Evolutionary conservation across 306 rosid genomes (phyloP).

Genomic region (Gastrolobium bilobum): DNA sequence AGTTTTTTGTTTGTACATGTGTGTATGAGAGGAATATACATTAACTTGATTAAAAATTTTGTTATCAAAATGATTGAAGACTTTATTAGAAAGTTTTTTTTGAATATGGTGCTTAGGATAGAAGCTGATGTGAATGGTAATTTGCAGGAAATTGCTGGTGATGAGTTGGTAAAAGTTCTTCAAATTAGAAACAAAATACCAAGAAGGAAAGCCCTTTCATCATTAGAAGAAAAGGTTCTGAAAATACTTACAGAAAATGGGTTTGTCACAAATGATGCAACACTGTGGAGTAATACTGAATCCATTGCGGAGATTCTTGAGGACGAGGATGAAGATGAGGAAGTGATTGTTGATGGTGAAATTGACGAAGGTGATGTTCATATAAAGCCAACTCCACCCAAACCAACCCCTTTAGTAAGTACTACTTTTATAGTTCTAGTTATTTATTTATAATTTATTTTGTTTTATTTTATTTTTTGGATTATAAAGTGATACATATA

Average conservation of each 20-base stretch:
- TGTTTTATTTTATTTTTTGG: neutral
- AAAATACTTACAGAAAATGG: slow-evolving; percentile 88
- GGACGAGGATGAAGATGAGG: slow-evolving; percentile 96
- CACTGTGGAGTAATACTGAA: slow-evolving; percentile 61
- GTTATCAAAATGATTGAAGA: slow-evolving; percentile 24
- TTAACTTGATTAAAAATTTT: slow-evolving; percentile 31
- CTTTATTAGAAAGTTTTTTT: slow-evolving; percentile 21
- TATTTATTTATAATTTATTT: neutral
- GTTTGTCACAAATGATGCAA: slow-evolving; percentile 65
- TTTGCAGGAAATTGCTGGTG: slow-evolving; percentile 88
- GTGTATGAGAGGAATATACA: slow-evolving; percentile 23
- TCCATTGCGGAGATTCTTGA: slow-evolving; percentile 72
- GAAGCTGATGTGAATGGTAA: slow-evolving; percentile 39
- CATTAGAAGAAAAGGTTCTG: slow-evolving; percentile 84
- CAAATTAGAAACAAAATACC: slow-evolving; percentile 90
- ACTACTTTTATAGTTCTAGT: slow-evolving; percentile 16
- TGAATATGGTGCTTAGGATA: slow-evolving; percentile 40
- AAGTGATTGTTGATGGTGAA: slow-evolving; percentile 95
- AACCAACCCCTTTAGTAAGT: slow-evolving; percentile 72
- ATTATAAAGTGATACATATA: slow-evolving; percentile 36
- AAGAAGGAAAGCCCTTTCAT: slow-evolving; percentile 86
- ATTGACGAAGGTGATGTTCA: slow-evolving; percentile 99
- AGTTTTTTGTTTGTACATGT: slow-evolving; percentile 24
- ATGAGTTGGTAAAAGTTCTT: slow-evolving; percentile 73
- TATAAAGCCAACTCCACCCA: slow-evolving; percentile 82